Percentiles rank a stretch among this genome's conserved stretches.
Evolutionary conservation across 1,284 basidiomycete species (phyloP).

Genomic region (Malassezia sp.): DNA sequence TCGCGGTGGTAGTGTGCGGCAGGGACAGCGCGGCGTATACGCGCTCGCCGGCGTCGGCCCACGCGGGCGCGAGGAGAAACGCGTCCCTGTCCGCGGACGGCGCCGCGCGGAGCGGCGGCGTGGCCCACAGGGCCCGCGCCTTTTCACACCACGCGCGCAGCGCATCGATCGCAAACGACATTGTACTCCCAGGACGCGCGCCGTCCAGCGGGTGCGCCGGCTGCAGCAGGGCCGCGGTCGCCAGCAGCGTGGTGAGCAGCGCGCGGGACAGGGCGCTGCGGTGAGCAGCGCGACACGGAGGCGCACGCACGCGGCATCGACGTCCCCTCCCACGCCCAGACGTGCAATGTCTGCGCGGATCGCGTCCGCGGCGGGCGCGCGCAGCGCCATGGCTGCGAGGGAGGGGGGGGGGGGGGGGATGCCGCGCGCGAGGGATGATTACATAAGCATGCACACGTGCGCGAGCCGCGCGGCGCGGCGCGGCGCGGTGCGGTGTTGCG

Average conservation of each 20-base stretch:
- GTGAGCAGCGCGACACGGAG: too few relatives aligned
- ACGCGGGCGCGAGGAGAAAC: background rate
- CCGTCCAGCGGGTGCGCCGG: constrained; percentile 6
- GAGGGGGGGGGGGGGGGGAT: too few relatives aligned
- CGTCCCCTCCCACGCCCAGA: background rate
- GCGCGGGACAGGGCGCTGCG: too few relatives aligned
- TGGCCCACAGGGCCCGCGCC: background rate
- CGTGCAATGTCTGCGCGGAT: background rate
- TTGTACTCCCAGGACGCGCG: constrained; percentile 3
- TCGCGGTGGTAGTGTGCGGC: constrained; percentile 1
- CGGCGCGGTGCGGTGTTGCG: background rate
- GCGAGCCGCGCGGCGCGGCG: background rate
- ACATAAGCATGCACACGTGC: background rate
- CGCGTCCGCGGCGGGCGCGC: background rate
- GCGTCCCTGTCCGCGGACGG: background rate
- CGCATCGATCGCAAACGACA: constrained; percentile 9
- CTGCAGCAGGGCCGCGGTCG: background rate
- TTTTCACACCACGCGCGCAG: background rate
- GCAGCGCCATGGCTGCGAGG: background rate
- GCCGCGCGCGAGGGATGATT: too few relatives aligned
- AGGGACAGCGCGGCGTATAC: background rate
- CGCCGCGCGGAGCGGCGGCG: background rate
- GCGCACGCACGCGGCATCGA: too few relatives aligned
- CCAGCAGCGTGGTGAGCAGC: background rate
- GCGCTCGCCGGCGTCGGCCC: background rate